Conservation (phyloP, 805 yeast species). For the Wickerhamiella hasegawae region DNA sequence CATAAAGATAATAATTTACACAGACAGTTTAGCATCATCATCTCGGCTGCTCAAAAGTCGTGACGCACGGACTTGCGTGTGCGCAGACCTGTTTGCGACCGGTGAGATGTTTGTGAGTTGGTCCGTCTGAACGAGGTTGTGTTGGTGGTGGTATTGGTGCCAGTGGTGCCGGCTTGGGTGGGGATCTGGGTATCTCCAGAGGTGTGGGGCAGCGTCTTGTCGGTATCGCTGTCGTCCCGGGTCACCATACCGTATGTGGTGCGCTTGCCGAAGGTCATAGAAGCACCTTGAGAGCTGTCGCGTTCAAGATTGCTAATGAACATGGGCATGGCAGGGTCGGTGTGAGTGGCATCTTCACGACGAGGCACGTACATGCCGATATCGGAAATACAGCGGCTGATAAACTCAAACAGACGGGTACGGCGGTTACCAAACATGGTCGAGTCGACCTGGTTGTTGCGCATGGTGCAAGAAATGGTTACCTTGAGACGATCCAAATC, state of each 20-base stretch:
- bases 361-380: conserved; percentile 23
- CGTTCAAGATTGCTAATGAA: conserved; percentile 7
- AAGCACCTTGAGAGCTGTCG: background rate
- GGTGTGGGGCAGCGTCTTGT: too few species aligned
- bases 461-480: conserved; percentile 16
- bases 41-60: too few species aligned
- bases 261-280: background rate
- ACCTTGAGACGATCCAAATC: conserved; percentile 22
- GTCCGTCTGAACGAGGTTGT: too few species aligned
- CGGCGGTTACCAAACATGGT: conserved; percentile 18
- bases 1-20: too few species aligned
- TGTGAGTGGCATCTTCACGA: conserved; percentile 18
- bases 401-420: conserved; percentile 17
- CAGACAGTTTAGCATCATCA: too few species aligned
- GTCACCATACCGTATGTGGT: background rate
- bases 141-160: too few species aligned
- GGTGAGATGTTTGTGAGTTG: too few species aligned
- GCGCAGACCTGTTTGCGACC: too few species aligned
- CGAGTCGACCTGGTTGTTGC: conserved; percentile 22
- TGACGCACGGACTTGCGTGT: too few species aligned
- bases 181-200: too few species aligned
- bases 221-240: background rate
- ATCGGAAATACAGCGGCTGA: conserved; percentile 19
- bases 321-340: conserved; percentile 22
- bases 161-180: too few species aligned